Base-by-base conservation (phyloP, 192 early-diverging fungal genomes). In the Podila clonocystis region DNA sequence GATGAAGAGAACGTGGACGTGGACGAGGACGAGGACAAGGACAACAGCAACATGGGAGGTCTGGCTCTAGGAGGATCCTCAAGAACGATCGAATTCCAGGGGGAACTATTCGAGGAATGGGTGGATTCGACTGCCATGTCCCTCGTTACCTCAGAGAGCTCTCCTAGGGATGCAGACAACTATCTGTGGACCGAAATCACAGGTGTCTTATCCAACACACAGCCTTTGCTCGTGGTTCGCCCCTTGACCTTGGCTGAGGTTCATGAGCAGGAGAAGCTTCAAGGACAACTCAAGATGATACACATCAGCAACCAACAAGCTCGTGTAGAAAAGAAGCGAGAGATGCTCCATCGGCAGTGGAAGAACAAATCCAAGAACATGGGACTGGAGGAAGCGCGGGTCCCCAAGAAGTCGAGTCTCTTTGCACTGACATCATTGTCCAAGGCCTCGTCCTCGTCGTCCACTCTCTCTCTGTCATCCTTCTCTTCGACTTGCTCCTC, bases 71-170 rank as follows among this genome's bases (percentile, higher is more conserved):
- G 9, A 5, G 30, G 2, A 11, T 36, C 30, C 8, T 48, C 48
- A 31, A 61, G 49, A 13, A 31, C 9, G 24, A 80, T 80, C 29
- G 77, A 73, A 30, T 80, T 73, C 48, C 60, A 80, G 52, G 77
- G 77, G 15, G 70, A 73, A 30, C n/a, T 31, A 6, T 80, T 60
- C 68, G 70, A 80, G 30, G 77, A 80, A n/a, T 80, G 71, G 62
- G 41, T 69, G 57, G 38, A 69, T 20, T 13, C 30, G 52, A 36
- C 52, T 57, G 50, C 9, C 20, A 24, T 55, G 52, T 17, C n/a
- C 52, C 11, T 55, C 6, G n/a, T 8, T 5, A 11, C 6, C 52
- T 24, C 9, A 1, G 9, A 26, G 13, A 55, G 24, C 52, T 24
- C 52, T 9, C 17, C 6, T 3, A 52, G n/a, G 17, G 52, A 55